phyloP scores from a whole-genome alignment of 2,329 filamentous ascomycete genomes.

The Corynespora cassiicola region DNA sequence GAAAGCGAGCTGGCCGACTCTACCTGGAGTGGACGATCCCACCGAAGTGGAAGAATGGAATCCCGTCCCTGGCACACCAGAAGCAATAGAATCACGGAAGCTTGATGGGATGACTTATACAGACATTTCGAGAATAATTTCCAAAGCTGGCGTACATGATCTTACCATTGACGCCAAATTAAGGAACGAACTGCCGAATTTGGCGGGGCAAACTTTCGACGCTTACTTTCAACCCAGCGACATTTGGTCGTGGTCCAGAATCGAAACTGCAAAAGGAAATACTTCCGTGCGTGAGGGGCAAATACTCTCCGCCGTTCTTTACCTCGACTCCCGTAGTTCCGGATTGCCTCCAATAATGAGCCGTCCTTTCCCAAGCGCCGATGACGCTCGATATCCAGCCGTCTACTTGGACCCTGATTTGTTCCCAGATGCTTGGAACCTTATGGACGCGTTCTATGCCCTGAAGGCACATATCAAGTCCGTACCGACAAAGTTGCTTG shows the following conservation, averaged over 20 bases:
- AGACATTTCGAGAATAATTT: conserved; percentile 20
- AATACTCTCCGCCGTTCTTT: conserved; percentile 41
- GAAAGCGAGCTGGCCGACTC: conserved; percentile 24
- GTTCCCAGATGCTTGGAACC: conserved; percentile 13
- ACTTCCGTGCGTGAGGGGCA: conserved; percentile 35
- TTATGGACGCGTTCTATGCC: conserved; percentile 4
- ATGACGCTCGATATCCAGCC: conserved; percentile 37
- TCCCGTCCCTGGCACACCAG: conserved; percentile 16
- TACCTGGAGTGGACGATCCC: conserved; percentile 23
- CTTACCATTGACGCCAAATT: conserved; percentile 1
- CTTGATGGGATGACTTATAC: conserved; percentile 29
- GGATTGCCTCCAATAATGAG: conserved; percentile 25
- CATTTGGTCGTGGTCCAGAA: conserved; percentile 13
- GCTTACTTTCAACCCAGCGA: conserved; percentile 6
- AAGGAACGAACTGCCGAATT: too few relatives aligned
- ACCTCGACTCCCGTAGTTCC: conserved; percentile 32
- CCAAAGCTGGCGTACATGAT: neutral
- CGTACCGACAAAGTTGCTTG: conserved; percentile 28
- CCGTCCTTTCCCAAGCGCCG: conserved; percentile 28
- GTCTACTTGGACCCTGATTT: conserved; percentile 41
- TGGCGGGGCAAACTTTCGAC: neutral
- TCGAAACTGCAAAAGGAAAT: conserved; percentile 5
- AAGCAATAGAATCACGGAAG: conserved; percentile 13
- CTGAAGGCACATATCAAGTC: conserved; percentile 13
- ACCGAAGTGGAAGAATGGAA: conserved; percentile 31